Evolutionary conservation across 768 basidiomycete genomes (phyloP), one percentile per base, ranked within the genome.

Genomic region (Amanita subjunquillea): DNA sequence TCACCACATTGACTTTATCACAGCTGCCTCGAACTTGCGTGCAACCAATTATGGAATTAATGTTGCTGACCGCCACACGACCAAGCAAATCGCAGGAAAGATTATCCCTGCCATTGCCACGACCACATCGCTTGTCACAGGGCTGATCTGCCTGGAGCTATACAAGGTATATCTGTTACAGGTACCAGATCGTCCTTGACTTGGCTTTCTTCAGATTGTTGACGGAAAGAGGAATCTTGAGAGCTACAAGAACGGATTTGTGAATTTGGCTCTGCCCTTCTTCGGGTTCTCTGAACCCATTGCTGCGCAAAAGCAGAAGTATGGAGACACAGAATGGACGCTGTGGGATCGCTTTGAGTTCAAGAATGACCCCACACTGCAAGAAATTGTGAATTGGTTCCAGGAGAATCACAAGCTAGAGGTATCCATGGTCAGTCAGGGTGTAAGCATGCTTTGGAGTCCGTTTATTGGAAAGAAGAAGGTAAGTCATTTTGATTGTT

Each of bases 41-140:
- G 96, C 96, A 5, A 78, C 82, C 72, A 98, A 98, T 71, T 99
- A 99, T 70, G 85, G 73, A 54, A 98, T 99, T 62, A 76, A 78
- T 46, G 71, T 77, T 17, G 91, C 94, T 12, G 91, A 94, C 68
- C 79, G 83, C 49, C 94, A 98, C 70, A 78, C 83, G 48, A 98
- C 96, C 39, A 98, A 98, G 73, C 89, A 93, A 67, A 95, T 97
- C 62, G 94, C 94, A 12, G 95, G 96, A 46, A 98, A 98, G 76
- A 98, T 98, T 64, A 98, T 99, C 57, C 96, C 96, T 54, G 96
- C 96, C 20, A 97, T 98, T 62, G 95, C 94, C n/a, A 98, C 95
- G 4, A 97, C 95, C 3, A 98, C 96, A 1, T 85, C 93, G 15
- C 79, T 97, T 47, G 89, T 96, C 45, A 91, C 91, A n/a, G 95